These are phyloP conservation scores for Alternaria sp. DNA, from an alignment of 2,329 filamentous ascomycete genomes.

Conservation along the genomic window DNA sequence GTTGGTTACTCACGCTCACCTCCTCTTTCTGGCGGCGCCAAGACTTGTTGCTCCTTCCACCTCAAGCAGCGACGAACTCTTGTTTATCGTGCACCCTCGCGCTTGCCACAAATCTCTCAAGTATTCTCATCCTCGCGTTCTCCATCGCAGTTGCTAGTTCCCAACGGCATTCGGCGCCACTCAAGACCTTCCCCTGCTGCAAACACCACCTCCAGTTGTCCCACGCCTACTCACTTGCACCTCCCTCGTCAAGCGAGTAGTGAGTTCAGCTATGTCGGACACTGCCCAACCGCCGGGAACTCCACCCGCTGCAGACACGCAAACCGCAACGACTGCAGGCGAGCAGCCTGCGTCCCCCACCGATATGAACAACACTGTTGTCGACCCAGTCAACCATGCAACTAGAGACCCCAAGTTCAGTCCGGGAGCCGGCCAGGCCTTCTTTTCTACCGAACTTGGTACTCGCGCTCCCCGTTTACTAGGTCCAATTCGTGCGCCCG, in stretches of 20 bases:
- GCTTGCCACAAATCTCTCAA: neutral
- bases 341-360: neutral
- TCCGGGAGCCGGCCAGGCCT: conserved; percentile 17
- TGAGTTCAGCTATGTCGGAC: neutral
- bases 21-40: conserved; percentile 6
- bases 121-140: neutral
- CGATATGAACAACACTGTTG: conserved; percentile 15
- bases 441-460: conserved; percentile 42
- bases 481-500: conserved; percentile 21
- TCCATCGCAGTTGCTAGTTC: neutral
- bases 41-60: conserved; percentile 7
- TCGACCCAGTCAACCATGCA: neutral
- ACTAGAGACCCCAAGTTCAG: conserved; percentile 7
- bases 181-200: conserved; percentile 4
- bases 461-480: conserved; percentile 19
- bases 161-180: conserved; percentile 7
- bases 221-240: neutral
- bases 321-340: neutral
- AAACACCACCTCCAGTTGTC: neutral
- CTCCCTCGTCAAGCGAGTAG: conserved; percentile 5
- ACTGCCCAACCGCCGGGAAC: neutral
- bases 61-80: conserved; percentile 1
- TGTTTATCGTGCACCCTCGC: neutral
- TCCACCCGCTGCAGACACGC: neutral
- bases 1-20: conserved; percentile 10